Evolutionary conservation across 1,284 basidiomycete genomes (phyloP).

Genomic region (Ceratobasidium sp.): DNA sequence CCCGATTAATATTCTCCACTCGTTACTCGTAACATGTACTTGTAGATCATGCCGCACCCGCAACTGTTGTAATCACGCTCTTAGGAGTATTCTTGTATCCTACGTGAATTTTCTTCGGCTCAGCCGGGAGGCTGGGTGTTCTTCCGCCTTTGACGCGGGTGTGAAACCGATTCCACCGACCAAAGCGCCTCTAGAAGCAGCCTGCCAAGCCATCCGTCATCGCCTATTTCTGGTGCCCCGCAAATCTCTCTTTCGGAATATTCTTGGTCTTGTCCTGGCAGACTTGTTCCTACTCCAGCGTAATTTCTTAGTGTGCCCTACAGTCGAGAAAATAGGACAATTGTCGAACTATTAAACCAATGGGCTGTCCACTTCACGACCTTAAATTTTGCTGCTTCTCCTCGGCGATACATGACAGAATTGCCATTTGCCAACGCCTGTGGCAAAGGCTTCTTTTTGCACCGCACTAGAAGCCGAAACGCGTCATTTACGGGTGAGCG

Average conservation of each 20-base stretch:
- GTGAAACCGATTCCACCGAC: not conserved
- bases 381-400: not conserved
- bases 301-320: not conserved
- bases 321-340: not conserved
- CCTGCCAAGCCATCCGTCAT: slow-evolving; percentile 15
- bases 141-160: not conserved
- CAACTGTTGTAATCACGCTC: slow-evolving; percentile 17
- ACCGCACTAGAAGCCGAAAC: slow-evolving; percentile 3
- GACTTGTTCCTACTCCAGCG: not conserved
- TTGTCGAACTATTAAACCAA: not conserved
- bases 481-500: slow-evolving; percentile 10
- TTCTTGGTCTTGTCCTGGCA: not conserved
- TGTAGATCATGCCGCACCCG: not conserved
- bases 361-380: not conserved
- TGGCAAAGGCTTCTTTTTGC: slow-evolving; percentile 2
- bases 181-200: slow-evolving; percentile 13
- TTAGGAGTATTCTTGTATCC: not conserved
- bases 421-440: not conserved
- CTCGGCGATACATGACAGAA: not conserved
- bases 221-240: slow-evolving; percentile 39
- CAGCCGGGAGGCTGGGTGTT: not conserved
- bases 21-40: not conserved
- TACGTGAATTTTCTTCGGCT: not conserved
- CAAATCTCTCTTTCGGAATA: not conserved
- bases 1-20: not conserved